Conservation (phyloP, 1,284 basidiomycete species). For the Tetrapyrgos nigripes region DNA sequence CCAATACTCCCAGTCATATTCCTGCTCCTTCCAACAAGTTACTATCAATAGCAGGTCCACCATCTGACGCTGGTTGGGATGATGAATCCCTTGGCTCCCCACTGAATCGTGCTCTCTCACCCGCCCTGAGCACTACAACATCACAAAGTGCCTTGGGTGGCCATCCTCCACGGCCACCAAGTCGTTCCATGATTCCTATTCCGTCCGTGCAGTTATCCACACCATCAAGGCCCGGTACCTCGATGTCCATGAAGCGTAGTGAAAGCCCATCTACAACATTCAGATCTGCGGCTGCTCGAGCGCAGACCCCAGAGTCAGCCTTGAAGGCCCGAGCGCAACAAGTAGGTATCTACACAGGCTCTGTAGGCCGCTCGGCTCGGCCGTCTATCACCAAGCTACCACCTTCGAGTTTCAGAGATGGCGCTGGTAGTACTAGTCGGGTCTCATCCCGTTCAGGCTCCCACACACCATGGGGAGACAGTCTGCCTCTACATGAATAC, state of each 20-base stretch:
- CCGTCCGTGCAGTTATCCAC: slow-evolving; percentile 74
- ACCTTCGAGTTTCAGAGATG: slow-evolving; percentile 79
- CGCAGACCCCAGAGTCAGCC: slow-evolving; percentile 73
- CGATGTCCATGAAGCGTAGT: slow-evolving; percentile 65
- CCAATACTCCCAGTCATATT: slow-evolving; percentile 80
- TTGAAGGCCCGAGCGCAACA: slow-evolving; percentile 63
- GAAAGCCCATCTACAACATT: slow-evolving; percentile 61
- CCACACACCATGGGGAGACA: slow-evolving; percentile 62
- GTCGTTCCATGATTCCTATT: slow-evolving; percentile 82
- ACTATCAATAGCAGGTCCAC: slow-evolving; percentile 54
- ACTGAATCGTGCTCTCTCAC: slow-evolving; percentile 70
- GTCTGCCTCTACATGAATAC: slow-evolving; percentile 65
- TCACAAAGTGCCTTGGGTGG: slow-evolving; percentile 37
- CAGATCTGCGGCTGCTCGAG: slow-evolving; percentile 51
- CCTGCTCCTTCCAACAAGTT: slow-evolving; percentile 61
- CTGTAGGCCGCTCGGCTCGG: slow-evolving; percentile 44
- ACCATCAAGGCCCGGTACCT: slow-evolving; percentile 71
- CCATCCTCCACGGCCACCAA: slow-evolving; percentile 76
- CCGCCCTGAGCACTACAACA: slow-evolving; percentile 52
- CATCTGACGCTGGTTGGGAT: slow-evolving; percentile 52
- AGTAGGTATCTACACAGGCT: slow-evolving; percentile 57
- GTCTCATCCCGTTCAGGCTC: slow-evolving; percentile 69
- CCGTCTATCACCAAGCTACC: slow-evolving; percentile 55
- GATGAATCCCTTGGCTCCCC: slow-evolving; percentile 51
- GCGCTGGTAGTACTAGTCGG: slow-evolving; percentile 52